Base-by-base conservation (phyloP, 495 filamentous ascomycete genomes). In the Aspergillus incahuasiensis region DNA sequence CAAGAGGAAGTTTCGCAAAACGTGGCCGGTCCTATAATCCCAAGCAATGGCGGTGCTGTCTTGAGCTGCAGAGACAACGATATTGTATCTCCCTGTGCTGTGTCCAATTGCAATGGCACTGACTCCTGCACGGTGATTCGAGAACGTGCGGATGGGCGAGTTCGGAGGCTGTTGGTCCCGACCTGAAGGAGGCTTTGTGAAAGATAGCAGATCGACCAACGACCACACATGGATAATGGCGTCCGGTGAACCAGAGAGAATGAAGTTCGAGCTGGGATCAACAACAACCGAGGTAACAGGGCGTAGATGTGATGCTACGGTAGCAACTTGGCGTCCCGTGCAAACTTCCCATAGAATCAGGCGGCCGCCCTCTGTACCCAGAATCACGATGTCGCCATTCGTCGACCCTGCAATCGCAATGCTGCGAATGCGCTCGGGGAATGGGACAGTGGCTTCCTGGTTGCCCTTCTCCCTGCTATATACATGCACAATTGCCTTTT, bases 151-250 rank as follows among this genome's bases (percentile, higher is more conserved):
- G 32, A 86, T 72, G 54, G 76, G 83, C 59, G 63, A 83, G 62
- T 72, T 85, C 65, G 68, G 64, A 16, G 63, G 61, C 62, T 74
- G 72, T 47, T 66, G 69, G 56, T 71, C 59, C 13, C 66, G 64
- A 52, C 69, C 54, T 39, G 61, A 55, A 25, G 69, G 56, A 57
- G 73, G 60, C 51, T 73, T 71, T 3, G 81, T 74, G 64, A 87
- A 87, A 5, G 84, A 86, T 7, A 97, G 76, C 8, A 98, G 78
- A 32, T 79, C 74, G 1, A 84, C 74, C 18, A 97, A 63, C 6
- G 89, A 90, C 94, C 94, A 97, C 51, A 96, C 83, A 68, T 95
- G 87, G 48, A 96, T 79, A 62, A 86, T 91, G 13, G 92, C 89
- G 67, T 97, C 94, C 56, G 86, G 76, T 8, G 92, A 96, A 38